These are phyloP conservation scores for Apophysomyces sp. DNA, from an alignment of 371 early-diverging fungal species.

Conservation along the genomic window DNA sequence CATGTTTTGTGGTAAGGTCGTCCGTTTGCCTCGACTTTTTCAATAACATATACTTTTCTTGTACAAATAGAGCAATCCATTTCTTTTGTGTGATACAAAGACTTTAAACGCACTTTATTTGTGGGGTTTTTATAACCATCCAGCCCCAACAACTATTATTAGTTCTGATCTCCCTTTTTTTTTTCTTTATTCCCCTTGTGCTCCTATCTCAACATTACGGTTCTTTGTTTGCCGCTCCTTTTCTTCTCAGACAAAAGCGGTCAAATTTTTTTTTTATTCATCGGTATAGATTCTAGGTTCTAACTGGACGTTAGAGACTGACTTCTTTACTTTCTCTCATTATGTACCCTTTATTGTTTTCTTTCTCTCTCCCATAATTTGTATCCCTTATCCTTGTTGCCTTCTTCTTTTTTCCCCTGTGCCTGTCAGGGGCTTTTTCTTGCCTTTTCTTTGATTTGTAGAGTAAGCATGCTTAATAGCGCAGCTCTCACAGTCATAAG, in stretches of 20 bases:
- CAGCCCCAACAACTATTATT: not conserved
- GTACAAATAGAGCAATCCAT: constrained; percentile 52
- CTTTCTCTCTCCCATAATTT: no score
- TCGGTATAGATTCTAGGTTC: not conserved
- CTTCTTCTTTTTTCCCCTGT: no score
- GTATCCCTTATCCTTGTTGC: no score
- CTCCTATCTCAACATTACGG: not conserved
- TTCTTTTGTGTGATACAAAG: constrained; percentile 1
- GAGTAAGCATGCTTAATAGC: no score
- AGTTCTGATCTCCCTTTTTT: not conserved
- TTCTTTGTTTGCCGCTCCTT: not conserved
- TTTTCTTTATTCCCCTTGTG: not conserved
- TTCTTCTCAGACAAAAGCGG: not conserved
- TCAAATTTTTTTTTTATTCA: not conserved
- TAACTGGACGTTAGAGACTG: no score
- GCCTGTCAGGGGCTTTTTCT: no score
- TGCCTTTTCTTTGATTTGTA: no score
- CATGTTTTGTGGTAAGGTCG: constrained; percentile 57
- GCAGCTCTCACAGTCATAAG: no score
- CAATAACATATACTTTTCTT: constrained; percentile 60
- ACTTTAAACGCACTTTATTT: not conserved
- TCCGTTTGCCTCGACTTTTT: constrained; percentile 62
- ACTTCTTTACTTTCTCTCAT: no score
- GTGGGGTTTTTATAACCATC: not conserved
- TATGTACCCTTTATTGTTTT: no score